Evolutionary conservation across 345 rosid species (phyloP), one percentile per base, ranked within the genome.

Genomic region (Kandelia obovata): DNA sequence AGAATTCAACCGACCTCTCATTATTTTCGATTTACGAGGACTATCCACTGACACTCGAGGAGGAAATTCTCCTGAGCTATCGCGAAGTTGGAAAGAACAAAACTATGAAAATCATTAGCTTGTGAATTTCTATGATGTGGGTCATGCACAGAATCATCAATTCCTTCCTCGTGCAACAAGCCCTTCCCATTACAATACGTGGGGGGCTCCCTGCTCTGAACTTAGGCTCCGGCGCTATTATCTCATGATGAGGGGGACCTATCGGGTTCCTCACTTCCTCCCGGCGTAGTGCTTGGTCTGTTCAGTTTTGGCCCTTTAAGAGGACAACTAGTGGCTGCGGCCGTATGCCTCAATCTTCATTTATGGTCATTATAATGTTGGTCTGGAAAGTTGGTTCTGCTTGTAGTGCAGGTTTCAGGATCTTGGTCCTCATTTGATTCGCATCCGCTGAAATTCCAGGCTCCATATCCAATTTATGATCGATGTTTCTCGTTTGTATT

Each of bases 291-390:
- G 71, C 61, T 25, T 17, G 32, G 53, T n/a, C 28, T 60, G 47
- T 35, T 15, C 27, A 26, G 55, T 43, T 43, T 13, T 13, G 49
- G 5, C 49, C 49, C 0, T 2, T 13, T 20, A 25, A 20, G 7
- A 64, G 52, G 21, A 20, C n/a, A 37, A 43, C 19, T 46, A 6
- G 47, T 43, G 57, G 64, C 6, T 5, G 56, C 58, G 64, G 71
- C 27, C 55, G 0, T 46, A 26, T 55, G 52, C 59, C 49, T 57
- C 31, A 39, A 10, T 7, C 21, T 47, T 46, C 64, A 64, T 64
- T 53, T 55, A 62, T 63, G 56, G 49, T 56, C 56, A n/a, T 53
- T 35, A 43, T 39, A 52, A 62, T 39, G 56, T 31, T 20, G 53
- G 51, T 23, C 52, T 23, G 57, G 64, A 60, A 69, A 67, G 35